Evolutionary conservation across 73 alveolate species (phyloP).

Genomic region (Paramecium sonneborni): DNA sequence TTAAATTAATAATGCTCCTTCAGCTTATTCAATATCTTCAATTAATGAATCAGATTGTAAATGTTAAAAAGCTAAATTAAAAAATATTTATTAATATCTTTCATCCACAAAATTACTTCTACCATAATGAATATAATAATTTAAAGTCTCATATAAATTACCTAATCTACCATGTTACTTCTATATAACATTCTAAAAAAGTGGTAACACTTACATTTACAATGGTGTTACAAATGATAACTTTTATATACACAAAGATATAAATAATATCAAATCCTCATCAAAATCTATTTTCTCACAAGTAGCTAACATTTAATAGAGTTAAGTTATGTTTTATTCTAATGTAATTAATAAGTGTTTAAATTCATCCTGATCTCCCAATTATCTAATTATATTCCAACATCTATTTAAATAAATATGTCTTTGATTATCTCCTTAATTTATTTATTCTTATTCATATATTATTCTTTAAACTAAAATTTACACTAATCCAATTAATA

Average conservation of each 20-base stretch:
- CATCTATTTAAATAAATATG: conserved; percentile 70
- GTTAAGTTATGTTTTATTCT: conserved; percentile 66
- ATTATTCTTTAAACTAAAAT: conserved; percentile 16
- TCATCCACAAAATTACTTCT: background rate
- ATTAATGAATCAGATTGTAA: background rate
- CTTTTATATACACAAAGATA: conserved; percentile 68
- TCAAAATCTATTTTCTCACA: conserved; percentile 69
- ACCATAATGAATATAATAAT: background rate
- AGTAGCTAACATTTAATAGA: conserved; percentile 68
- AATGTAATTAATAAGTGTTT: conserved; percentile 55
- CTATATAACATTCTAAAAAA: background rate
- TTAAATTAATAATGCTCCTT: conserved; percentile 3
- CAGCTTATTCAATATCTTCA: background rate
- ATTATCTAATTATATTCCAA: conserved; percentile 75
- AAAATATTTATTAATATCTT: background rate
- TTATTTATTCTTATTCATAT: background rate
- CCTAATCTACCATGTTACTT: background rate
- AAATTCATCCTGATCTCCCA: conserved; percentile 56
- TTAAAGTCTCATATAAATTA: background rate
- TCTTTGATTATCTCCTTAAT: conserved; percentile 61
- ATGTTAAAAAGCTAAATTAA: background rate
- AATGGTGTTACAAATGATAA: conserved; percentile 16
- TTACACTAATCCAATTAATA: background rate
- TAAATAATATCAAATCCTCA: conserved; percentile 74
- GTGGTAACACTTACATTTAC: background rate